Evolutionary conservation across 768 basidiomycete genomes (phyloP).

Genomic region (Cystobasidium tubakii): DNA sequence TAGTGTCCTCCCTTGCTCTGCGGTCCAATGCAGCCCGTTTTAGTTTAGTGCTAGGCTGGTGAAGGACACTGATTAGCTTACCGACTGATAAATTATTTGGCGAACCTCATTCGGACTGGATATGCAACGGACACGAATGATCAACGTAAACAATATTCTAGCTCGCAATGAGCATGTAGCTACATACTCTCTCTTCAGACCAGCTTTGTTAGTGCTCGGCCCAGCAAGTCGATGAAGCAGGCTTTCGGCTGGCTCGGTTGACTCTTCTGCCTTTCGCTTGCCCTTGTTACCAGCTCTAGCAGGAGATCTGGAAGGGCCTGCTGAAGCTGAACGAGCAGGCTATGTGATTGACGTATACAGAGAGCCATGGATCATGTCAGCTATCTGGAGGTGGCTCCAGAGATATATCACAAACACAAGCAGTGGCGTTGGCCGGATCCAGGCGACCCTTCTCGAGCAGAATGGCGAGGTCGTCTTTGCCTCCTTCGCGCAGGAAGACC

Average conservation of each 20-base stretch:
- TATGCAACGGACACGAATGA: not conserved
- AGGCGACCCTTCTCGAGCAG: conserved; percentile 7
- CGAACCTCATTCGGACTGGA: conserved; percentile 34
- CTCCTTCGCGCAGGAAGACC: conserved; percentile 28
- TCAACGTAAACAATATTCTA: no score
- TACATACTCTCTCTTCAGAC: conserved; percentile 29
- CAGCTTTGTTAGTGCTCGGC: conserved; percentile 25
- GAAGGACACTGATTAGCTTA: no score
- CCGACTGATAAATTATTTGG: conserved; percentile 24
- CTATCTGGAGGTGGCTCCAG: not conserved
- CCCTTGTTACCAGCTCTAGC: not conserved
- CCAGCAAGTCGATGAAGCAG: conserved; percentile 29
- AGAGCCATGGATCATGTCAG: not conserved
- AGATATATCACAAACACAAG: not conserved
- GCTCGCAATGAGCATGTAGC: not conserved
- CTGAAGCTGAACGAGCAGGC: not conserved
- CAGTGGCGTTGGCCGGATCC: conserved; percentile 3
- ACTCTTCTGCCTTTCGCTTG: conserved; percentile 24
- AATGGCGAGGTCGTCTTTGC: conserved; percentile 23
- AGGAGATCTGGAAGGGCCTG: not conserved
- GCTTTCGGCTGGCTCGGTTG: conserved; percentile 24
- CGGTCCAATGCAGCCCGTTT: not conserved
- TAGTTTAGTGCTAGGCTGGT: no score
- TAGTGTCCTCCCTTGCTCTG: conserved; percentile 36
- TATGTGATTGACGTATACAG: not conserved